These are phyloP conservation scores for Linderniella brevidens DNA, from an alignment of 257 asterid genomes.

Conservation along the genomic window DNA sequence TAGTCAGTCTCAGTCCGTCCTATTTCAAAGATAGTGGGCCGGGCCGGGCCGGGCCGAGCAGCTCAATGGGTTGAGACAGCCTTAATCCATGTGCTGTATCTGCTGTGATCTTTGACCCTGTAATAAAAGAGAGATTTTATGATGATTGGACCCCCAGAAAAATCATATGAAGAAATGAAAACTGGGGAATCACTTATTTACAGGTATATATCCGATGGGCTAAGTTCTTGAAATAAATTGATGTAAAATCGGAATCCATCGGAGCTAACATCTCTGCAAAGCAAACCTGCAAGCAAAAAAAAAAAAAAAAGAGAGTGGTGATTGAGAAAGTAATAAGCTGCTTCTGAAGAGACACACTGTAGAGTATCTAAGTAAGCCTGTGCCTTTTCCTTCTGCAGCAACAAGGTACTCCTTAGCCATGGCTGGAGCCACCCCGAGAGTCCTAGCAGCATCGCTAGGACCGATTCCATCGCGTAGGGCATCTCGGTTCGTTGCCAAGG, in stretches of 20 bases:
- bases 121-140: too few species aligned
- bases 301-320: neutral
- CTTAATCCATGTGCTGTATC: too few species aligned
- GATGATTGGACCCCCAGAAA: too few species aligned
- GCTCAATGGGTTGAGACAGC: too few species aligned
- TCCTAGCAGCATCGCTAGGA: conserved; percentile 91
- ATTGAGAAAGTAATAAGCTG: conserved; percentile 5
- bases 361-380: conserved; percentile 8
- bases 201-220: conserved; percentile 43
- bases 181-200: conserved; percentile 1
- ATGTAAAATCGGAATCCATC: conserved; percentile 81
- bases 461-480: conserved; percentile 55
- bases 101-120: too few species aligned
- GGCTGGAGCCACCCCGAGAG: conserved; percentile 95
- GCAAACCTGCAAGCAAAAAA: conserved; percentile 47
- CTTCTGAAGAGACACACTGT: too few species aligned
- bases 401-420: conserved; percentile 95
- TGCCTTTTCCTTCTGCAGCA: conserved; percentile 90
- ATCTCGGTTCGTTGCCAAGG: conserved; percentile 53
- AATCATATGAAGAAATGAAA: too few species aligned
- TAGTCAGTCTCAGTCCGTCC: too few species aligned
- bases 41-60: too few species aligned
- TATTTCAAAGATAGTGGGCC: too few species aligned
- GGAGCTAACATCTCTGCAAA: conserved; percentile 92
- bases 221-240: conserved; percentile 60